Evolutionary conservation across 1,284 basidiomycete species (phyloP).

Genomic region (Boletus semigastroideus): DNA sequence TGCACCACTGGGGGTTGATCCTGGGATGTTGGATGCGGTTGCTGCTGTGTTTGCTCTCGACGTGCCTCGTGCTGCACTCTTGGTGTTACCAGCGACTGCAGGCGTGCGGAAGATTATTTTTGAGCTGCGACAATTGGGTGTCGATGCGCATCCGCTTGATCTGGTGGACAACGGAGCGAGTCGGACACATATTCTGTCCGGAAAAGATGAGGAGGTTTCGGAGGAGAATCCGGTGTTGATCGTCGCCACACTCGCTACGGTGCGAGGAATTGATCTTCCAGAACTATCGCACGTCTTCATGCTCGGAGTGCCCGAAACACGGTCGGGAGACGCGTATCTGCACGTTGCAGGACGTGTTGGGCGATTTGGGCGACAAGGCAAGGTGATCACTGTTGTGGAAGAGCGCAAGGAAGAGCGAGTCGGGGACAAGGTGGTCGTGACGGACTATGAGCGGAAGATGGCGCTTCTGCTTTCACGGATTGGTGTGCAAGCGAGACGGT

Average conservation of each 20-base stretch:
- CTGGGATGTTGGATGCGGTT: slow-evolving; percentile 60
- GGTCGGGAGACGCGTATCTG: slow-evolving; percentile 57
- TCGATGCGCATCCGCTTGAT: slow-evolving; percentile 64
- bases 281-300: slow-evolving; percentile 73
- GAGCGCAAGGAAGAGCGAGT: slow-evolving; percentile 30
- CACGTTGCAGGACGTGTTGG: slow-evolving; percentile 77
- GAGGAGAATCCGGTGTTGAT: slow-evolving; percentile 60
- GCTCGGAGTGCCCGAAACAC: slow-evolving; percentile 56
- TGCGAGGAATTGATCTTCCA: slow-evolving; percentile 71
- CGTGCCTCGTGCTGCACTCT: slow-evolving; percentile 62
- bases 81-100: slow-evolving; percentile 61
- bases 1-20: slow-evolving; percentile 52
- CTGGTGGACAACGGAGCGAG: slow-evolving; percentile 45
- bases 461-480: slow-evolving; percentile 47
- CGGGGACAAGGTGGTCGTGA: slow-evolving; percentile 30
- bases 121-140: slow-evolving; percentile 63
- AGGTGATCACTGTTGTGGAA: slow-evolving; percentile 60
- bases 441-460: slow-evolving; percentile 44
- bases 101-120: slow-evolving; percentile 60
- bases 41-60: slow-evolving; percentile 70
- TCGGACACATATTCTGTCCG: slow-evolving; percentile 41
- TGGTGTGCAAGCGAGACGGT: slow-evolving; percentile 34
- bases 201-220: slow-evolving; percentile 26
- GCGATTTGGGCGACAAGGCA: slow-evolving; percentile 62
- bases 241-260: slow-evolving; percentile 64